Evolutionary conservation across 176 grass and related monocot species (phyloP).

Genomic region (Coix lacrymajobi): DNA sequence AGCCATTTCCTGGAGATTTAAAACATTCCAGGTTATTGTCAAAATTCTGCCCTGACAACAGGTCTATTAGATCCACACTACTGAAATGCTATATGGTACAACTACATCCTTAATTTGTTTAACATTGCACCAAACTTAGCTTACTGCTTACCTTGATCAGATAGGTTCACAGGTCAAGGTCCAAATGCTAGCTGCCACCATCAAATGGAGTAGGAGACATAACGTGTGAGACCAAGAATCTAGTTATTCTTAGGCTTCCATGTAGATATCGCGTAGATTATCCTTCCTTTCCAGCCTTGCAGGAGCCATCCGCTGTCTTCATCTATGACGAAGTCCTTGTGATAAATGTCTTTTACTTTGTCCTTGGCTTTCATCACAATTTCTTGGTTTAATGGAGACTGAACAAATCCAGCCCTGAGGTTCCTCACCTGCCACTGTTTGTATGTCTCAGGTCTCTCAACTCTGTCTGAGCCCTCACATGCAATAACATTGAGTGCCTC

Average conservation of each 20-base stretch:
- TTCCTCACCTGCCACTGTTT: constrained; percentile 99
- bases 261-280: constrained; percentile 85
- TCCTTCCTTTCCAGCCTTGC: constrained; percentile 98
- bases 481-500: constrained; percentile 97
- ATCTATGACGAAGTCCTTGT: constrained; percentile 97
- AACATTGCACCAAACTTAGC: background rate
- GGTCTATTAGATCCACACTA: background rate
- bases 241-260: constrained; percentile 74
- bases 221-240: constrained; percentile 1
- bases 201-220: background rate
- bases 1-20: constrained; percentile 25
- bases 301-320: constrained; percentile 88
- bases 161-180: background rate
- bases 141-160: constrained; percentile 26
- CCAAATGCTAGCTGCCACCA: constrained; percentile 4
- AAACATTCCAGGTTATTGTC: background rate
- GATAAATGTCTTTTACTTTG: constrained; percentile 80
- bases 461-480: constrained; percentile 88
- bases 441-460: constrained; percentile 93
- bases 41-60: background rate
- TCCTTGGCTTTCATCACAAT: constrained; percentile 90
- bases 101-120: background rate
- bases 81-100: background rate
- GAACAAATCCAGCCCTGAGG: constrained; percentile 85
- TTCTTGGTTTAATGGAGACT: constrained; percentile 52